phyloP scores from a whole-genome alignment of 164 flowering plant genomes.

The Vitis vinifera region DNA sequence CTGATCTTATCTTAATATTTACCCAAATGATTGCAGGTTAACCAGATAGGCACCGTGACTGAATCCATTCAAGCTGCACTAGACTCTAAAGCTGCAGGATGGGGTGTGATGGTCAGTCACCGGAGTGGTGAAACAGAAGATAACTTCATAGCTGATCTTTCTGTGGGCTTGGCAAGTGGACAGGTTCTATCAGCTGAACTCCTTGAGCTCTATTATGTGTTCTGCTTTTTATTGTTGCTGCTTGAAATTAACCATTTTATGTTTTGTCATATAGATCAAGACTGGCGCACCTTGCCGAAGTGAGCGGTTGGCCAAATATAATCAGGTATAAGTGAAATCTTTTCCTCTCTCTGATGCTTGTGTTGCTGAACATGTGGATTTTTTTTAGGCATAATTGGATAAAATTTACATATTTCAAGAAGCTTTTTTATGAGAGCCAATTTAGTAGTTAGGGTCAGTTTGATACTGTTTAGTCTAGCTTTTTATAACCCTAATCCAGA shows the following conservation, averaged over 20 bases:
- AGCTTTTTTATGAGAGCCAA: too few relatives aligned
- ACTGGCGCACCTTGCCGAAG: slow-evolving; percentile 98
- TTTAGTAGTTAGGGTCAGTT: too few relatives aligned
- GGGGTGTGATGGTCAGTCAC: slow-evolving; percentile 99
- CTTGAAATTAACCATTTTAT: slow-evolving; percentile 8
- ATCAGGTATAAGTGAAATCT: slow-evolving; percentile 58
- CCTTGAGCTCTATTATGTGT: slow-evolving; percentile 1
- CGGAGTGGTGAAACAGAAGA: slow-evolving; percentile 98
- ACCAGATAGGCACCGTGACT: slow-evolving; percentile 93
- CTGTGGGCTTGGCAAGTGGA: slow-evolving; percentile 97
- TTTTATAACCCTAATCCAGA: neutral
- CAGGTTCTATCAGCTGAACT: slow-evolving; percentile 50
- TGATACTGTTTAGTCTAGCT: too few relatives aligned
- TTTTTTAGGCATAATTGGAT: too few relatives aligned
- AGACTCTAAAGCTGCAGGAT: slow-evolving; percentile 93
- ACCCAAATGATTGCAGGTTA: slow-evolving; percentile 57
- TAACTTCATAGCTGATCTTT: slow-evolving; percentile 93
- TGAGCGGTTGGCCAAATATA: slow-evolving; percentile 90
- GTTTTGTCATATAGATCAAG: slow-evolving; percentile 59
- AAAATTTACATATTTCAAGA: too few relatives aligned
- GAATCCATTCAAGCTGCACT: slow-evolving; percentile 92
- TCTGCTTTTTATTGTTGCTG: neutral
- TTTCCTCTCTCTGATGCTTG: neutral
- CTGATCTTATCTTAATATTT: neutral
- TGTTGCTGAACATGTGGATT: too few relatives aligned